A percentile compares a stretch with the other conserved stretches of the same genome.
Evolutionary conservation across 306 rosid genomes (phyloP).

Genomic region (Castanea mollissima): DNA sequence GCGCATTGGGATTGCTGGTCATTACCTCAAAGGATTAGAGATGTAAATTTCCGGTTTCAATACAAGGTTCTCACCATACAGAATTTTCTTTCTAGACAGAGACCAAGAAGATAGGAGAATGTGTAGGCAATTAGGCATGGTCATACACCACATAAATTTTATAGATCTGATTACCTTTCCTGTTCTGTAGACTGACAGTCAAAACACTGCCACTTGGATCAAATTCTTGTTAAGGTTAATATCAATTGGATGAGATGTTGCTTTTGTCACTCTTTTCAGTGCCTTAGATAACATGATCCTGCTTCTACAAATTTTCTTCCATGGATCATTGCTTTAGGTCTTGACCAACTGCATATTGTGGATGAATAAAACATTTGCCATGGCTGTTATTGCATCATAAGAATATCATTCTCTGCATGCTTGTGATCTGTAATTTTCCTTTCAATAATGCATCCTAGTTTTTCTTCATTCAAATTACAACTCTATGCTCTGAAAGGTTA

Average conservation of each 20-base stretch:
- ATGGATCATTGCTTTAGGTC: too few species aligned
- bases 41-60: not conserved
- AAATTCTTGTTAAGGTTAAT: not conserved
- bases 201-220: not conserved
- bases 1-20: conserved; percentile 45
- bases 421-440: not conserved
- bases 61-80: not conserved
- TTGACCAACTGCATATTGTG: not conserved
- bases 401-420: too few species aligned
- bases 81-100: not conserved
- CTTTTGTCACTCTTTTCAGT: not conserved
- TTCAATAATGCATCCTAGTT: not conserved
- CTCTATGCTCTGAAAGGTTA: not conserved
- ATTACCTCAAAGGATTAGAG: conserved; percentile 37
- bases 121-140: not conserved
- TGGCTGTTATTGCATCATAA: not conserved
- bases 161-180: not conserved
- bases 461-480: not conserved
- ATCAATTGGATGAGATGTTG: not conserved
- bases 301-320: not conserved
- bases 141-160: not conserved
- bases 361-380: not conserved
- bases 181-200: not conserved
- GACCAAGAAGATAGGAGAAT: not conserved
- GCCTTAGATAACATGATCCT: not conserved